Evolutionary conservation across 2,329 filamentous ascomycete genomes (phyloP).

Genomic region (Akanthomyces muscarius): DNA sequence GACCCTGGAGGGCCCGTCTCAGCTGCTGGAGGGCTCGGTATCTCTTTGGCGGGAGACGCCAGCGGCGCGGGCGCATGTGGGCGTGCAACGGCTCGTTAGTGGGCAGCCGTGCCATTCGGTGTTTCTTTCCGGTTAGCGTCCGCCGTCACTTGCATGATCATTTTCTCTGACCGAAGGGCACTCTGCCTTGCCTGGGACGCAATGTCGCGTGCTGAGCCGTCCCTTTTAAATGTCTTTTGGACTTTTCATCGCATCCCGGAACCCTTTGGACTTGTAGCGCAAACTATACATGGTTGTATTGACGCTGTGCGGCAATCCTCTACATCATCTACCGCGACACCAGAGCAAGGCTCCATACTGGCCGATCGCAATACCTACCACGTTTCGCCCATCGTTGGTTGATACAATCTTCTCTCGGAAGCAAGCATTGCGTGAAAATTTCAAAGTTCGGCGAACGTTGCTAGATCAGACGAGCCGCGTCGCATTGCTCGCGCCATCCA

Average conservation of each 20-base stretch:
- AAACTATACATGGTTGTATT: not conserved
- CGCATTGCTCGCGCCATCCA: not conserved
- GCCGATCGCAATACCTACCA: not conserved
- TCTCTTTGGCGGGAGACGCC: not conserved
- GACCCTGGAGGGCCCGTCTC: not conserved
- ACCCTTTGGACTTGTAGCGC: not conserved
- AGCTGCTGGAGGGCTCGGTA: conserved; percentile 8
- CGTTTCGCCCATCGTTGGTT: not conserved
- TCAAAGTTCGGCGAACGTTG: not conserved
- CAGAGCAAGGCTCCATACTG: not conserved
- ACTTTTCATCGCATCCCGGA: not conserved
- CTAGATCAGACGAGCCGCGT: not conserved
- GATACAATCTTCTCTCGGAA: not conserved
- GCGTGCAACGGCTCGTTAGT: conserved; percentile 15
- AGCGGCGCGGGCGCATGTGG: conserved; percentile 15
- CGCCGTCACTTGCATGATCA: conserved; percentile 11
- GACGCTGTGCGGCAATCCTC: not conserved
- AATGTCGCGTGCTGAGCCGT: conserved; percentile 14
- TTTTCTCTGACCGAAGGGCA: conserved; percentile 16
- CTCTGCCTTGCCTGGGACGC: not conserved
- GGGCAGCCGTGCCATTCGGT: conserved; percentile 16
- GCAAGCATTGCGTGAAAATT: not conserved
- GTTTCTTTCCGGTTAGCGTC: conserved; percentile 18
- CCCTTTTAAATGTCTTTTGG: not conserved
- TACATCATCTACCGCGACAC: not conserved